Percentiles rank a stretch among this genome's conserved stretches.
Conservation (phyloP, 140 eudicot genomes). For the Stevia rebaudiana region DNA sequence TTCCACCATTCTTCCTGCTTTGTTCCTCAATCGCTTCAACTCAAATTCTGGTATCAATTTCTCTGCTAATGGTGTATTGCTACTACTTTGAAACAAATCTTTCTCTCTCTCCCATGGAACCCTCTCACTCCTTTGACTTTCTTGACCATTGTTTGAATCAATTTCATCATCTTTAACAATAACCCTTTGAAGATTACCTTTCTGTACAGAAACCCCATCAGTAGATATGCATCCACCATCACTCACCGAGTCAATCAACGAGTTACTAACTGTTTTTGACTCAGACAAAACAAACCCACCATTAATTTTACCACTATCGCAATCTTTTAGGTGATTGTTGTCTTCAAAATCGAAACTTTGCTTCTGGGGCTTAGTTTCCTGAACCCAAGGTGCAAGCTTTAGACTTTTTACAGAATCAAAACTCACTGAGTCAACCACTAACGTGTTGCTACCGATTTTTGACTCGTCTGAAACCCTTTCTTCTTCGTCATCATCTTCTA, state of each 20-base stretch:
- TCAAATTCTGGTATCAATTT: slow-evolving; percentile 73
- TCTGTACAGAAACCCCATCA: slow-evolving; percentile 8
- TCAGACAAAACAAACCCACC: slow-evolving; percentile 22
- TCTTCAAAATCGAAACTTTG: slow-evolving; percentile 29
- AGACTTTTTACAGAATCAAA: slow-evolving; percentile 16
- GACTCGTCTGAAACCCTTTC: slow-evolving; percentile 24
- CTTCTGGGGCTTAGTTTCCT: slow-evolving; percentile 36
- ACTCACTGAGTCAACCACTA: slow-evolving; percentile 30
- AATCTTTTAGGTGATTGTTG: slow-evolving; percentile 4
- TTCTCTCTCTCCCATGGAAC: slow-evolving; percentile 42
- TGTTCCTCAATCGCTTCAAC: slow-evolving; percentile 82
- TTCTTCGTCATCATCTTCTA: slow-evolving; percentile 15
- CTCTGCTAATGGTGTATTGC: slow-evolving; percentile 64
- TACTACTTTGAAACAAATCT: slow-evolving; percentile 28
- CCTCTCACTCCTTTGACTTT: slow-evolving; percentile 17
- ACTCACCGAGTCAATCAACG: slow-evolving; percentile 28
- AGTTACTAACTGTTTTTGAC: slow-evolving; percentile 15
- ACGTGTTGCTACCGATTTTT: slow-evolving; percentile 24
- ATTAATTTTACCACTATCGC: slow-evolving; percentile 6
- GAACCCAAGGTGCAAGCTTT: slow-evolving; percentile 67
- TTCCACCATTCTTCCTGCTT: slow-evolving; percentile 79
- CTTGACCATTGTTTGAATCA: slow-evolving; percentile 4
- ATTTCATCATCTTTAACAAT: slow-evolving; percentile 19
- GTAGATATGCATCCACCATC: slow-evolving; percentile 9
- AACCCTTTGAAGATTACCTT: slow-evolving; percentile 13